Conservation (phyloP, 768 basidiomycete species). For the Kwoniella sp. region DNA sequence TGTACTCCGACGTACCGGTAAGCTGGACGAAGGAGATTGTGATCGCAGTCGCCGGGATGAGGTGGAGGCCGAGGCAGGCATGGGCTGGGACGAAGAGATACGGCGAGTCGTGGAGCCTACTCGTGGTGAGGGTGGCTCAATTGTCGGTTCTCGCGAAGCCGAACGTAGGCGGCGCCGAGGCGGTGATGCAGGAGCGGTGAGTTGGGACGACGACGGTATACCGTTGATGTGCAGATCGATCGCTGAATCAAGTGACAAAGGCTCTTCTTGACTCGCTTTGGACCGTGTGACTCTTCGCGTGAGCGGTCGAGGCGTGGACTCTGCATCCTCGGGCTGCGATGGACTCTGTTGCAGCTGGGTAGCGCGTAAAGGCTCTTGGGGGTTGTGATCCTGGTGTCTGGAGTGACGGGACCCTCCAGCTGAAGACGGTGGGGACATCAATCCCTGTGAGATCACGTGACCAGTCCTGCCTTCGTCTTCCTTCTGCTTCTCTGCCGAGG, state of each 20-base stretch:
- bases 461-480: background rate
- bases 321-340: background rate
- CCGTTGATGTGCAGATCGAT: conserved; percentile 5
- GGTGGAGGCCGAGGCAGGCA: background rate
- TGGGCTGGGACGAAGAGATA: conserved; percentile 16
- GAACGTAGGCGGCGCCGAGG: conserved; percentile 19
- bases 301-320: conserved; percentile 12
- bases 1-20: conserved; percentile 12
- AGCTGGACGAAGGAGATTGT: conserved; percentile 8
- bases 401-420: background rate
- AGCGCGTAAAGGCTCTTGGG: conserved; percentile 5
- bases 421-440: conserved; percentile 22
- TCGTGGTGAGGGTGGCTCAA: conserved; percentile 12
- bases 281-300: conserved; percentile 5
- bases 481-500: background rate
- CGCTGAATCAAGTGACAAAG: conserved; percentile 9
- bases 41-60: conserved; percentile 1
- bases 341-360: conserved; percentile 6
- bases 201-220: background rate
- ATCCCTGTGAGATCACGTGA: conserved; percentile 25
- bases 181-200: background rate
- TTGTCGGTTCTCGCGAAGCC: conserved; percentile 16
- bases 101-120: conserved; percentile 14
- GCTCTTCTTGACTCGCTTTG: conserved; percentile 1
- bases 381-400: background rate